Evolutionary conservation across 2,329 filamentous ascomycete species (phyloP), one percentile per base, ranked within the genome.

Genomic region (Mycosphaerella sp.): DNA sequence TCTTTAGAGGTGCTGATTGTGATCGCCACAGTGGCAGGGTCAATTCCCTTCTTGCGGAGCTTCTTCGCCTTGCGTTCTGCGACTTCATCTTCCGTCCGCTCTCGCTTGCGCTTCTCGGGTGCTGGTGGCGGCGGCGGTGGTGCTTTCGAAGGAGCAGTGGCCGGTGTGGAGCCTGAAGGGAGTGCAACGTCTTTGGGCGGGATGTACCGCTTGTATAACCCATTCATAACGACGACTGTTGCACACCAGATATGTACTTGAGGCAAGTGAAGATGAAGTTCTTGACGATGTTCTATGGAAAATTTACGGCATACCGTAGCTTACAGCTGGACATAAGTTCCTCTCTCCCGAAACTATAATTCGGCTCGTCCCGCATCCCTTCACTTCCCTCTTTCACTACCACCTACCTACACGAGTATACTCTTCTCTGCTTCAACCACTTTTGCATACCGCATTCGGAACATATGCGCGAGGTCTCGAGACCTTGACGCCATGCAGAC

Each of bases 161-260:
- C 31, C 21, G 9, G 32, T 42, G 49, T 12, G n/a, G 5, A 29
- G 10, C 31, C 34, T 5, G 51, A 40, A n/a, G 42, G 26, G 29
- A 48, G 32, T 32, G 61, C 34, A 2, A 64, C n/a, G 14, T 14
- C 34, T 46, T 66, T 70, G 3, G 73, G 70, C 49, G 76, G 74
- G 41, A 73, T 73, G 61, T 77, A 76, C 49, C 74, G 72, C 31
- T 72, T 69, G 59, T 78, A 76, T 36, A 78, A 70, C 45, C 72
- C 70, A 50, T 69, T 59, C 72, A 55, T 74, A 6, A 17, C 9
- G 40, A n/a, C 9, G 14, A 8, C 8, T 17, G 40, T 17, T 17
- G 40, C 9, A 21, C 12, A 42, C 21, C 21, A 21, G 21, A 21
- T 4, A n/a, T n/a, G n/a, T n/a, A 21, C 21, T 21, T 21, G 21